Base-by-base conservation (phyloP, 192 early-diverging fungal species). In the Entomortierella chlamydospora region DNA sequence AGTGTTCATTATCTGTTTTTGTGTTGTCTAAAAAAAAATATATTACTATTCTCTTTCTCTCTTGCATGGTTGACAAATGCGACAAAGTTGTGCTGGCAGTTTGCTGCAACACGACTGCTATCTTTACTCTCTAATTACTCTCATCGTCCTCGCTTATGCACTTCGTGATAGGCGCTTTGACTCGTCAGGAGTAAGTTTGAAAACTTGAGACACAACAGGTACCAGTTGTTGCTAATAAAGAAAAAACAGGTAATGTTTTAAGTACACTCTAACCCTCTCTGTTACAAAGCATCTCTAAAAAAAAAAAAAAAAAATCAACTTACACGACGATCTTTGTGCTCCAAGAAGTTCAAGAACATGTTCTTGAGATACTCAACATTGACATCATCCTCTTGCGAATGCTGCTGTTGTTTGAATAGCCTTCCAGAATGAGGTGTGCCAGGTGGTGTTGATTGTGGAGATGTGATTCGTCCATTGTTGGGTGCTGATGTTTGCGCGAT, bases 301-400 rank as follows among this genome's bases (percentile, higher is more conserved):
- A n/a, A 58, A 56, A 15, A 62, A 47, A 51, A 50, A 23, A 53
- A 23, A 66, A 20, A 53, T 29, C 30, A 17, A 81, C 87, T 81
- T 85, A 92, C 91, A 64, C 92, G 83, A 66, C 87, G 90, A 11
- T 88, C 87, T 61, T 88, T 92, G 41, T 86, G 80, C 81, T 95
- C 92, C 68, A 95, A 78, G 69, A 94, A 94, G 71, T 89, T 92
- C 25, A 95, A 45, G 28, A 95, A 61, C 0, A 95, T 84, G 57
- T 90, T 87, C 66, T 91, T 91, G 11, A 94, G 68, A 61, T 95
- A 95, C 64, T 94, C 91, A n/a, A 90, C 56, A 70, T 93, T 90
- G 7, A 91, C 73, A 43, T 91, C 89, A 43, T 88, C 85, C 22
- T 86, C 87, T 34, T 81, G 54, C 17, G 57, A 58, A 5, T 62